phyloP scores from a whole-genome alignment of 1,139 yeast species.

The Arxiozyma telluris region DNA sequence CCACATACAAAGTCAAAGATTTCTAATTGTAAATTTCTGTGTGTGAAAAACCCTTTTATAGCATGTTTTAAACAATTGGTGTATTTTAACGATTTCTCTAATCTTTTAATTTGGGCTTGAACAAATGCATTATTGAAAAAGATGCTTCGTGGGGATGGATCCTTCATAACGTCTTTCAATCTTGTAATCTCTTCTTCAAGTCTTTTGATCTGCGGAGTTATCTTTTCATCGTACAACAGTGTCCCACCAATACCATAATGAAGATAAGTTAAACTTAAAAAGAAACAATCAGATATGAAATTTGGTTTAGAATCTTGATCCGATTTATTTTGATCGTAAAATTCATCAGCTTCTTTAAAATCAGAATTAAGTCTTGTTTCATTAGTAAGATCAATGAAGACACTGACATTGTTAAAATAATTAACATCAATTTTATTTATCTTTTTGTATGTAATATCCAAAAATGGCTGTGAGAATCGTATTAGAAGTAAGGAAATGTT shows the following conservation, averaged over 20 bases:
- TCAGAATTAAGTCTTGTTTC: conserved; percentile 82
- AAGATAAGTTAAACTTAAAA: conserved; percentile 63
- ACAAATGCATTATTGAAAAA: conserved; percentile 28
- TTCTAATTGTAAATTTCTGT: conserved; percentile 49
- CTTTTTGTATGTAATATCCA: conserved; percentile 56
- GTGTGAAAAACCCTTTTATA: conserved; percentile 50
- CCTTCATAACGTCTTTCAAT: conserved; percentile 12
- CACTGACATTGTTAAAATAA: conserved; percentile 43
- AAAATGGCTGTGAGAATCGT: conserved; percentile 74
- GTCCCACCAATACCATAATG: conserved; percentile 89
- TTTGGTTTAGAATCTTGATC: conserved; percentile 40
- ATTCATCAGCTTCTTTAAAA: conserved; percentile 55
- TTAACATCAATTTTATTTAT: conserved; percentile 68
- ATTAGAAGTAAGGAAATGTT: conserved; percentile 63
- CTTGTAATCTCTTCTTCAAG: conserved; percentile 43
- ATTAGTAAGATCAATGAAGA: conserved; percentile 55
- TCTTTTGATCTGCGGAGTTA: conserved; percentile 34
- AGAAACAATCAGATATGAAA: conserved; percentile 85
- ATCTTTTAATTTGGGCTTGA: conserved; percentile 37
- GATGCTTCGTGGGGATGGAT: conserved; percentile 12
- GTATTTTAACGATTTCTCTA: conserved; percentile 36
- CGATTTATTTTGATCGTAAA: conserved; percentile 34
- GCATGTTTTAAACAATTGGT: conserved; percentile 44
- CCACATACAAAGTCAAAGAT: conserved; percentile 73
- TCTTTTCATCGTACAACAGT: conserved; percentile 46